Evolutionary conservation across 2,329 filamentous ascomycete genomes (phyloP).

Genomic region (Colletotrichum ledebouriae): DNA sequence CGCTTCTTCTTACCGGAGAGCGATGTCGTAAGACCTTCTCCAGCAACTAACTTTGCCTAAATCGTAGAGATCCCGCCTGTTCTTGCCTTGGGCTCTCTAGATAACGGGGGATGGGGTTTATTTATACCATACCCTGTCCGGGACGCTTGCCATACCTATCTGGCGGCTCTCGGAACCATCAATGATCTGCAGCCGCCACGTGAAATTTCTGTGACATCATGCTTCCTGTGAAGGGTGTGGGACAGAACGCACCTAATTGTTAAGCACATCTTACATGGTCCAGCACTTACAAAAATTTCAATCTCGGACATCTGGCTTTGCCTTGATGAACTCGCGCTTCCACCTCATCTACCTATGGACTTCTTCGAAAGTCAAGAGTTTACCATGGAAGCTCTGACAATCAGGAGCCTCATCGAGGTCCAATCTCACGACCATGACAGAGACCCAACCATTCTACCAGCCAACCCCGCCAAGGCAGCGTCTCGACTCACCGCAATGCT

Average conservation of each 20-base stretch:
- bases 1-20: too few species aligned
- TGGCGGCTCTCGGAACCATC: background rate
- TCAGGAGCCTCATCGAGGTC: constrained; percentile 52
- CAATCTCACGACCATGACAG: constrained; percentile 45
- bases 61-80: too few species aligned
- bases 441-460: constrained; percentile 43
- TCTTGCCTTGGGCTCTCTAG: background rate
- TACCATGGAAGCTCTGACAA: constrained; percentile 51
- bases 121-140: background rate
- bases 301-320: too few species aligned
- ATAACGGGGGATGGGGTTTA: background rate
- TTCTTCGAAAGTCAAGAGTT: too few species aligned
- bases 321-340: too few species aligned
- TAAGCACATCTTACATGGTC: background rate
- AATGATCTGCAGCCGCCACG: constrained; percentile 24
- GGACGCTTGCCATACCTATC: background rate
- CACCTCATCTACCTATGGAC: too few species aligned
- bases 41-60: too few species aligned
- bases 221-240: background rate
- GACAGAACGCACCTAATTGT: background rate
- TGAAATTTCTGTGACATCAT: constrained; percentile 8
- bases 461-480: constrained; percentile 53
- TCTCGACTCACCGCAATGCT: constrained; percentile 56
- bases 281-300: background rate
- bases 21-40: too few species aligned